A percentile compares a stretch with the other conserved stretches of the same genome.
Conservation (phyloP, 495 filamentous ascomycete genomes). For the Tricharina praecox region DNA sequence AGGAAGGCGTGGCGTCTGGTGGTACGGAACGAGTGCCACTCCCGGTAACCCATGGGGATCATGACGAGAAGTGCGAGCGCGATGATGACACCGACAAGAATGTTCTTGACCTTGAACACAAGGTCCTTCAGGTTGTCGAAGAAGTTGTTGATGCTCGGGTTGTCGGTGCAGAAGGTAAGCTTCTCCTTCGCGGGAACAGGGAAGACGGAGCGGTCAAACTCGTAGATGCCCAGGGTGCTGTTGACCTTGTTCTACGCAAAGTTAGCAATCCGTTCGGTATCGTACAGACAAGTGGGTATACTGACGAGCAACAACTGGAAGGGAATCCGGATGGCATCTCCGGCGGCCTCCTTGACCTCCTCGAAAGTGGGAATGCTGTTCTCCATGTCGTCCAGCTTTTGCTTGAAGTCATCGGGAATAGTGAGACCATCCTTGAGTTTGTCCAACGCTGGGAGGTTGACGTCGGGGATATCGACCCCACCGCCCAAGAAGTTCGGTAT, state of each 20-base stretch:
- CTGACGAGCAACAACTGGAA: constrained; percentile 44
- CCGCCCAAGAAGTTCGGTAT: constrained; percentile 30
- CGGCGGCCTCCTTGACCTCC: constrained; percentile 60
- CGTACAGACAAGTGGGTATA: not conserved
- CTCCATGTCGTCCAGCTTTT: constrained; percentile 51
- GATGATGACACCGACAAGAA: constrained; percentile 55
- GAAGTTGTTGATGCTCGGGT: constrained; percentile 70
- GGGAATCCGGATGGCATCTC: constrained; percentile 51
- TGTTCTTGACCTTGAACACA: constrained; percentile 43
- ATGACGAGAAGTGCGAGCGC: constrained; percentile 54
- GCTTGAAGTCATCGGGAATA: constrained; percentile 47
- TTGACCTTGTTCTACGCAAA: constrained; percentile 51
- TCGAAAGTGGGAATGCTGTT: constrained; percentile 63
- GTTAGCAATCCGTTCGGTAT: not conserved
- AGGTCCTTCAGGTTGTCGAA: constrained; percentile 53
- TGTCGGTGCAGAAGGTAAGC: constrained; percentile 73
- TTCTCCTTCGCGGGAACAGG: constrained; percentile 65
- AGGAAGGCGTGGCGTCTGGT: constrained; percentile 52
- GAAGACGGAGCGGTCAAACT: constrained; percentile 59
- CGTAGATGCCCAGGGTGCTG: constrained; percentile 46
- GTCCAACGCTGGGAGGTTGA: constrained; percentile 45
- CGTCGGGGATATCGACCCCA: constrained; percentile 28
- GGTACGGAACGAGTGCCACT: constrained; percentile 59
- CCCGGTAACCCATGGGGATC: constrained; percentile 59
- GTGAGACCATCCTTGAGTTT: constrained; percentile 46